These are phyloP conservation scores for Handroanthus guayacan DNA, from an alignment of 257 asterid species.

Conservation along the genomic window DNA sequence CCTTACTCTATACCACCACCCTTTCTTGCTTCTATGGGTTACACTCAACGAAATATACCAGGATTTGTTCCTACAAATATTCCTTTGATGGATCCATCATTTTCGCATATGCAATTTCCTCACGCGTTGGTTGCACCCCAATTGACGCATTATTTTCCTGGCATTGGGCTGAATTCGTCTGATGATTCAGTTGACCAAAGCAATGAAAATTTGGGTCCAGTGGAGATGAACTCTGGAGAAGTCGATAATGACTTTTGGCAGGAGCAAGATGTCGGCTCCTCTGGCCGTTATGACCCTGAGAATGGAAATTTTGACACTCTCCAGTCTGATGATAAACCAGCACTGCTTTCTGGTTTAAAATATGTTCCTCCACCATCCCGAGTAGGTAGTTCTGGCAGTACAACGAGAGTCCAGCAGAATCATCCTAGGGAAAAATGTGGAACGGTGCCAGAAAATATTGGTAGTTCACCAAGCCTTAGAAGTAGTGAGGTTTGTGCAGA, in stretches of 20 bases:
- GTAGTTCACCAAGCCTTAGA: conserved; percentile 45
- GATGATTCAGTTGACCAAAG: conserved; percentile 62
- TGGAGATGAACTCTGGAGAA: conserved; percentile 57
- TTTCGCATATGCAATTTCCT: conserved; percentile 64
- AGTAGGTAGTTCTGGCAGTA: conserved; percentile 46
- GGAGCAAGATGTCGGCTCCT: conserved; percentile 63
- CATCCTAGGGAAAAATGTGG: conserved; percentile 56
- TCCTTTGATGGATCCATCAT: conserved; percentile 60
- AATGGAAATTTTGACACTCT: conserved; percentile 51
- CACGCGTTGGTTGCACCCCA: conserved; percentile 70
- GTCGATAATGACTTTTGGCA: conserved; percentile 66
- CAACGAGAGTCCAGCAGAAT: conserved; percentile 54
- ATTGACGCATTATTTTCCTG: conserved; percentile 61
- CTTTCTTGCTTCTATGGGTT: conserved; percentile 77
- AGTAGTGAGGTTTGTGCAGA: conserved; percentile 55
- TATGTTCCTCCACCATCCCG: conserved; percentile 64
- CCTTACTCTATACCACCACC: conserved; percentile 76
- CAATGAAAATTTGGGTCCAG: conserved; percentile 56
- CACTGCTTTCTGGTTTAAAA: conserved; percentile 55
- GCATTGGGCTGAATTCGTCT: conserved; percentile 58
- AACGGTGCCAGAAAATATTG: conserved; percentile 51
- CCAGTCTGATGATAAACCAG: conserved; percentile 59
- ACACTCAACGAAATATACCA: conserved; percentile 62
- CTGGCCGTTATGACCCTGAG: conserved; percentile 58
- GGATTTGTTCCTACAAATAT: conserved; percentile 63